phyloP scores from a whole-genome alignment of 1,139 yeast species.

The Geotrichum candidum region DNA sequence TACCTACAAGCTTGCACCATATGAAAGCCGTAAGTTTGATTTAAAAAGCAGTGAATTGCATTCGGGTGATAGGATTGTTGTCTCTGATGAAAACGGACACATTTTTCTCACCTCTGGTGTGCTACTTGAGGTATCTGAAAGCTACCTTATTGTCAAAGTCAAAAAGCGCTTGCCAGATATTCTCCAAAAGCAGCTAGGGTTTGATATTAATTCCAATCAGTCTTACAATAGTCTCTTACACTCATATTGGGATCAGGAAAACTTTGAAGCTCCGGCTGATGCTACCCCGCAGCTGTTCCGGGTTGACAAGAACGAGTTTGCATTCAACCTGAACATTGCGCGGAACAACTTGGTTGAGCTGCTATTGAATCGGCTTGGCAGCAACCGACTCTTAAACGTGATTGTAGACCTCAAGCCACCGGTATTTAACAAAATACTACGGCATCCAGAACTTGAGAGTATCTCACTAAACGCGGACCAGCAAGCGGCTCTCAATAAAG shows the following conservation, averaged over 20 bases:
- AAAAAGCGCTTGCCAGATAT: conserved; percentile 48
- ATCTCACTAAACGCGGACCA: conserved; percentile 60
- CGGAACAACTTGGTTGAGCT: conserved; percentile 68
- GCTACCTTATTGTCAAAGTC: conserved; percentile 41
- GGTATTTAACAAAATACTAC: conserved; percentile 29
- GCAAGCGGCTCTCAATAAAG: conserved; percentile 56
- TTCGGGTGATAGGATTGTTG: conserved; percentile 42
- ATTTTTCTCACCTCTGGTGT: conserved; percentile 65
- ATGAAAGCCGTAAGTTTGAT: conserved; percentile 15
- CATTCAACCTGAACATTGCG: conserved; percentile 68
- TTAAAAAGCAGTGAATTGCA: conserved; percentile 23
- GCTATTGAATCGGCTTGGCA: conserved; percentile 55
- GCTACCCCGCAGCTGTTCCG: conserved; percentile 42
- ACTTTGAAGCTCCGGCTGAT: background rate
- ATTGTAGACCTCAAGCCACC: conserved; percentile 59
- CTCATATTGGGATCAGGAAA: conserved; percentile 1
- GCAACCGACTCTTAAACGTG: conserved; percentile 47
- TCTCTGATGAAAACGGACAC: conserved; percentile 79
- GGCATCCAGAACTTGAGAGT: background rate
- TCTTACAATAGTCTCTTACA: conserved; percentile 45
- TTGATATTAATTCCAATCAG: conserved; percentile 44
- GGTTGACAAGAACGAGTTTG: conserved; percentile 75
- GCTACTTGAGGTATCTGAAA: conserved; percentile 40
- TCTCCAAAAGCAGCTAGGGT: conserved; percentile 39
- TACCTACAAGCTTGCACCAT: conserved; percentile 20